Conservation (phyloP, 345 rosid genomes). For the Trapa incisa region DNA sequence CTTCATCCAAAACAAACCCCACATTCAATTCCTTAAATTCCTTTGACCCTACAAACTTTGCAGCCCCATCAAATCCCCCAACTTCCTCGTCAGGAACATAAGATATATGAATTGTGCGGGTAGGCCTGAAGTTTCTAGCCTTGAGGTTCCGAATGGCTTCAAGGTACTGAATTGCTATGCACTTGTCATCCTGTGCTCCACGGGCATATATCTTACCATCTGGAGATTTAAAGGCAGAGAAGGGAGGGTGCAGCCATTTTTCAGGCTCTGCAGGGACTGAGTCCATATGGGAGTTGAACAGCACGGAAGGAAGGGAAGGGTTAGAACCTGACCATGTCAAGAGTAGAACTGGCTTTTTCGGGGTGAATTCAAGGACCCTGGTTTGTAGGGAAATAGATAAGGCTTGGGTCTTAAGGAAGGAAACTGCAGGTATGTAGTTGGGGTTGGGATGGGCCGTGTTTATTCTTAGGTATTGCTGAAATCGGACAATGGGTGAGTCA, state of each 20-base stretch:
- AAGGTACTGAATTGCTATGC: conserved; percentile 65
- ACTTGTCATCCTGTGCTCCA: conserved; percentile 87
- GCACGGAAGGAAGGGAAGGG: conserved; percentile 56
- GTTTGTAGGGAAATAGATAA: conserved; percentile 34
- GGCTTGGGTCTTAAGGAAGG: conserved; percentile 48
- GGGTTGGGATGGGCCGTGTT: conserved; percentile 82
- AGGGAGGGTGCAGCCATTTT: conserved; percentile 75
- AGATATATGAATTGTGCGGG: conserved; percentile 48
- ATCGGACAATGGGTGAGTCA: conserved; percentile 38
- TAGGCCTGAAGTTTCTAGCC: conserved; percentile 30
- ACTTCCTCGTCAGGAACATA: conserved; percentile 83
- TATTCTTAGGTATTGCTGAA: conserved; percentile 55
- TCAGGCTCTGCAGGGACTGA: conserved; percentile 77
- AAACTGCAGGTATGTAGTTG: conserved; percentile 44
- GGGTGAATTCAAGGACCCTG: conserved; percentile 35
- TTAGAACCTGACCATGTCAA: conserved; percentile 67
- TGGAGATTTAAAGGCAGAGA: conserved; percentile 50
- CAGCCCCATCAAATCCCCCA: conserved; percentile 59
- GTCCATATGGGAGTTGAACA: conserved; percentile 88
- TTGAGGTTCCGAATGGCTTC: conserved; percentile 62
- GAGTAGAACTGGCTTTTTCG: conserved; percentile 43
- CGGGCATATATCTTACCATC: conserved; percentile 65
- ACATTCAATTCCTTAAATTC: conserved; percentile 59
- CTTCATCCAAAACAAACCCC: conserved; percentile 79
- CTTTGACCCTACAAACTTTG: conserved; percentile 36